These are phyloP conservation scores for Lojkania enalia DNA, from an alignment of 2,329 filamentous ascomycete genomes.

Conservation along the genomic window DNA sequence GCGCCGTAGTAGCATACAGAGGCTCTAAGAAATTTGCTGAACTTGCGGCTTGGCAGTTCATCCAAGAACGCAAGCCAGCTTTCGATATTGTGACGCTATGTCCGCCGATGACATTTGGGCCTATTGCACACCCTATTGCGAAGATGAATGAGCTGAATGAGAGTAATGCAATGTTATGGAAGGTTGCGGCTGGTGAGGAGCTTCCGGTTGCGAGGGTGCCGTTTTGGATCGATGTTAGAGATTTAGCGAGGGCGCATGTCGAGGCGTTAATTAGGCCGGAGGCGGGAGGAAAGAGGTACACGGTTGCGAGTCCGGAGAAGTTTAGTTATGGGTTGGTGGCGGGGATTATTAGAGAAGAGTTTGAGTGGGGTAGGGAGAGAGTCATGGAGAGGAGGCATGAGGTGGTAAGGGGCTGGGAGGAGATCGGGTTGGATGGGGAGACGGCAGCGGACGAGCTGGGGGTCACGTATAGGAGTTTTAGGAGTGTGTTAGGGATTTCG, in stretches of 20 bases:
- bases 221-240: constrained; percentile 54
- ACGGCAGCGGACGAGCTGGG: constrained; percentile 48
- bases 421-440: constrained; percentile 45
- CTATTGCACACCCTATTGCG: constrained; percentile 18
- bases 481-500: too few relatives aligned
- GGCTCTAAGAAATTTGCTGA: constrained; percentile 33
- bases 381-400: constrained; percentile 47
- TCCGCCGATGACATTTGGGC: constrained; percentile 34
- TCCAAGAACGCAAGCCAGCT: constrained; percentile 21
- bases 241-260: constrained; percentile 52
- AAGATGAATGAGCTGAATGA: constrained; percentile 25
- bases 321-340: constrained; percentile 54
- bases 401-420: background rate
- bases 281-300: constrained; percentile 47
- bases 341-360: constrained; percentile 48
- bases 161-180: constrained; percentile 26
- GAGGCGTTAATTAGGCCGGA: constrained; percentile 46
- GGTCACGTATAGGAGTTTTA: constrained; percentile 15
- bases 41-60: constrained; percentile 27
- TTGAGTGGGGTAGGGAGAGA: constrained; percentile 41
- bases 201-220: constrained; percentile 47
- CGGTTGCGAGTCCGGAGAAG: constrained; percentile 47
- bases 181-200: constrained; percentile 32
- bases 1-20: constrained; percentile 22
- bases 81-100: constrained; percentile 29